Conservation (phyloP, 768 basidiomycete species). For the Podaxis sp. region DNA sequence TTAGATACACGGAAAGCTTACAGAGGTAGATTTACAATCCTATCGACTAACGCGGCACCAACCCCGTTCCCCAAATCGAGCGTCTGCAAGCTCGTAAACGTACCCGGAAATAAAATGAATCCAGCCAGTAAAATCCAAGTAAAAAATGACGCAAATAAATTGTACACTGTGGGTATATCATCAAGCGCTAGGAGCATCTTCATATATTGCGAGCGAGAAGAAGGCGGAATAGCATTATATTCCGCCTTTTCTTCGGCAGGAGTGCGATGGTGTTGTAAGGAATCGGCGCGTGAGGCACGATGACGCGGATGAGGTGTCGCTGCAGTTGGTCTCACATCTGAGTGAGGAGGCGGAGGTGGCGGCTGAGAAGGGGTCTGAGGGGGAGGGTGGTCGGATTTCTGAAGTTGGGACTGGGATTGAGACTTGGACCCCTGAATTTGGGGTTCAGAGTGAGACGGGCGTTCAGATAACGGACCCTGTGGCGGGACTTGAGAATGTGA, state of each 20-base stretch:
- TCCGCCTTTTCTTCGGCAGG: conserved; percentile 11
- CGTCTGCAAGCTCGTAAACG: conserved; percentile 50
- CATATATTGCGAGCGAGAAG: conserved; percentile 43
- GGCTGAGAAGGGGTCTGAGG: background rate
- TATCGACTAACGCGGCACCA: conserved; percentile 31
- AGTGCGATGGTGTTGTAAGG: background rate
- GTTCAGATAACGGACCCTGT: background rate
- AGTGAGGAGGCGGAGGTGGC: background rate
- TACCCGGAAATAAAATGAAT: conserved; percentile 62
- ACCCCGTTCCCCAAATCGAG: conserved; percentile 28
- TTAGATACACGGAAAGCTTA: conserved; percentile 25
- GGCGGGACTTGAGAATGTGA: too few relatives aligned
- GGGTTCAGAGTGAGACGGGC: background rate
- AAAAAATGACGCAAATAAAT: conserved; percentile 55
- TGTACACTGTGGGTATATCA: conserved; percentile 48
- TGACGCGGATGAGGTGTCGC: background rate
- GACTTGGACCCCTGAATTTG: background rate
- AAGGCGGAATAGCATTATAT: conserved; percentile 10
- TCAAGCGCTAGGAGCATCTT: conserved; percentile 65
- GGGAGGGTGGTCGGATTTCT: background rate
- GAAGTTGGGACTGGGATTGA: background rate
- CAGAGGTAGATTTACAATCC: conserved; percentile 46
- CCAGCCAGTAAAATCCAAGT: conserved; percentile 65
- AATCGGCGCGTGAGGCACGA: conserved; percentile 3
- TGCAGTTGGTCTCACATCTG: background rate